A percentile compares a stretch with the other conserved stretches of the same genome.
These are phyloP conservation scores for Ramaria sp. DNA, from an alignment of 768 basidiomycete species.

Conservation along the genomic window DNA sequence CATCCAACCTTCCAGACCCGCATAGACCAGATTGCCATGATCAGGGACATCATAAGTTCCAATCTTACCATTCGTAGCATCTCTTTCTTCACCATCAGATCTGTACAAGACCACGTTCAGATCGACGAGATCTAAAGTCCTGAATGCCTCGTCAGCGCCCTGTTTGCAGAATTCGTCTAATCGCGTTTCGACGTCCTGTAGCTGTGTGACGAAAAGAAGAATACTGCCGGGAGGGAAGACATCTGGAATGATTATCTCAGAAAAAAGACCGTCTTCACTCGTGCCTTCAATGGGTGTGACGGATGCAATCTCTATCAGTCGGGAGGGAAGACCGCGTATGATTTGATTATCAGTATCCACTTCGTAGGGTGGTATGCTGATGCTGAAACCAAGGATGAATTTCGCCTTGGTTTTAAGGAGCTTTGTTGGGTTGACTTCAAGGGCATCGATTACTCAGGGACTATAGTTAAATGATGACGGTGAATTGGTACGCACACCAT, in stretches of 20 bases:
- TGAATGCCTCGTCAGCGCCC: constrained; percentile 65
- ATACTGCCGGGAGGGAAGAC: constrained; percentile 93
- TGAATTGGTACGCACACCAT: constrained; percentile 41
- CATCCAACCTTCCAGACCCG: constrained; percentile 98
- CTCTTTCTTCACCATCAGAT: constrained; percentile 83
- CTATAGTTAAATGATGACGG: background rate
- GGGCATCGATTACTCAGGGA: background rate
- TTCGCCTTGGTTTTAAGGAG: constrained; percentile 69
- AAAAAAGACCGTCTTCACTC: constrained; percentile 59
- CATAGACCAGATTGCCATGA: constrained; percentile 70
- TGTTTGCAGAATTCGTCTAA: constrained; percentile 68
- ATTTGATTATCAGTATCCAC: constrained; percentile 35
- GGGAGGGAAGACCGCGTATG: constrained; percentile 64
- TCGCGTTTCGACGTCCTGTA: constrained; percentile 57
- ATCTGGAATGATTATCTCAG: constrained; percentile 77
- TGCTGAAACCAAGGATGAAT: constrained; percentile 70
- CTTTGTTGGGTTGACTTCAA: constrained; percentile 71
- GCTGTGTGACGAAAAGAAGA: constrained; percentile 83
- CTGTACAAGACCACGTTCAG: constrained; percentile 83
- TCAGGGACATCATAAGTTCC: constrained; percentile 79
- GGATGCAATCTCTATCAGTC: constrained; percentile 50
- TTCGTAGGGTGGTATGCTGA: constrained; percentile 59
- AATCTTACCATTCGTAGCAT: constrained; percentile 71
- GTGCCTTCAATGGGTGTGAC: constrained; percentile 49
- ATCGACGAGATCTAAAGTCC: constrained; percentile 69